phyloP scores from a whole-genome alignment of 371 early-diverging fungal species.

The Mortierella sp. region DNA sequence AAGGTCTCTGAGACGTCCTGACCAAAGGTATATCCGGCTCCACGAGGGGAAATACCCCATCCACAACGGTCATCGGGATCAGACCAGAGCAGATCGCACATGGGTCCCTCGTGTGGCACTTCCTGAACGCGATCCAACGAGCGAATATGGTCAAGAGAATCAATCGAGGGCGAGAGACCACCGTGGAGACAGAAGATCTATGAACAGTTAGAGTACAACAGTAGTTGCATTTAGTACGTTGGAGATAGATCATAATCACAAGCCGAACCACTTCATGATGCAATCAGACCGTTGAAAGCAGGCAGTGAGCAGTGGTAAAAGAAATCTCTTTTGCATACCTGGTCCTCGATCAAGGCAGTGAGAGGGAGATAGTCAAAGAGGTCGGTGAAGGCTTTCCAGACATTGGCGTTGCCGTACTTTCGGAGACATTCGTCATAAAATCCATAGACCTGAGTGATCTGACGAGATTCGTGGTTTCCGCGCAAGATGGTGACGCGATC shows the following conservation, averaged over 20 bases:
- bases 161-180: slow-evolving; percentile 98
- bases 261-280: not conserved
- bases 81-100: slow-evolving; percentile 97
- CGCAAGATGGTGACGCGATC: slow-evolving; percentile 98
- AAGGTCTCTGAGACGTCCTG: slow-evolving; percentile 95
- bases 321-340: slow-evolving; percentile 39
- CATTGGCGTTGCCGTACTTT: slow-evolving; percentile 98
- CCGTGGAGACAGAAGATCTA: slow-evolving; percentile 99
- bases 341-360: slow-evolving; percentile 95
- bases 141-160: slow-evolving; percentile 98
- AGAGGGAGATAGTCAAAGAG: slow-evolving; percentile 99
- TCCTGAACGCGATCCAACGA: slow-evolving; percentile 98
- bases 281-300: not conserved
- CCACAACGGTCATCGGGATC: slow-evolving; percentile 97
- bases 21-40: slow-evolving; percentile 99
- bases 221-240: not conserved
- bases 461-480: slow-evolving; percentile 99
- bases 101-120: slow-evolving; percentile 99
- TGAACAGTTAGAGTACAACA: not conserved
- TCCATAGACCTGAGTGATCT: slow-evolving; percentile 99
- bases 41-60: slow-evolving; percentile 99
- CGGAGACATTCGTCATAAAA: slow-evolving; percentile 99
- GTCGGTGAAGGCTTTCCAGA: slow-evolving; percentile 99
- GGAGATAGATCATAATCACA: not conserved
- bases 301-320: not conserved